A percentile compares a stretch with the other conserved stretches of the same genome.
These are phyloP conservation scores for Aspergillus chevalieri DNA, from an alignment of 2,329 filamentous ascomycete species.

Conservation along the genomic window DNA sequence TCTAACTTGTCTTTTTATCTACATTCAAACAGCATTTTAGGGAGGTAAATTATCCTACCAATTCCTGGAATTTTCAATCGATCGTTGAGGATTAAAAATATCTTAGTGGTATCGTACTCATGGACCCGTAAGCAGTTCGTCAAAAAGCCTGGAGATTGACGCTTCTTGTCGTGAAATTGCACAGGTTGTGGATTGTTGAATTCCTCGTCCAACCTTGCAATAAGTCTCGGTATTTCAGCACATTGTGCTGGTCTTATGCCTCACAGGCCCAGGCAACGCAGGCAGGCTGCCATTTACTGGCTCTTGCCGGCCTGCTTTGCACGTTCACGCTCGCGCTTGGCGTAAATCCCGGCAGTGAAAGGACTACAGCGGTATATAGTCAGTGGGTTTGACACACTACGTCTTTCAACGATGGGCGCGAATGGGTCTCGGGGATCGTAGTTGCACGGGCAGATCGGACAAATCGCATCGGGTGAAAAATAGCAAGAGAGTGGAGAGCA, in stretches of 20 bases:
- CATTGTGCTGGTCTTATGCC: neutral
- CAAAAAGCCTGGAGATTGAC: neutral
- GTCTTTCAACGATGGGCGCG: neutral
- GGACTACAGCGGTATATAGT: slow-evolving; percentile 45
- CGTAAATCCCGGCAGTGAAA: slow-evolving; percentile 89
- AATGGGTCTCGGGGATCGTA: neutral
- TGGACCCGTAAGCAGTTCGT: slow-evolving; percentile 1
- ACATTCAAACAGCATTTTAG: neutral
- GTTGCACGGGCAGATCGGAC: neutral
- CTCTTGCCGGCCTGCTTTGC: slow-evolving; percentile 34
- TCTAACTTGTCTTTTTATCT: neutral
- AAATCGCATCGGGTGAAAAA: neutral
- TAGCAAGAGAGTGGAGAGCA: neutral
- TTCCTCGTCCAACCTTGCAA: slow-evolving; percentile 3
- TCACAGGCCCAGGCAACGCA: neutral
- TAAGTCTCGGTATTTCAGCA: neutral
- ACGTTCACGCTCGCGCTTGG: slow-evolving; percentile 53
- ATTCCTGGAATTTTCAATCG: neutral
- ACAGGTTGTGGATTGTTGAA: slow-evolving; percentile 5
- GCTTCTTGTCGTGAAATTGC: neutral
- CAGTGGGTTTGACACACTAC: slow-evolving; percentile 6
- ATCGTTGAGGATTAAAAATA: slow-evolving; percentile 19
- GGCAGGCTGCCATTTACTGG: slow-evolving; percentile 19
- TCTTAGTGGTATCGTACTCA: neutral
- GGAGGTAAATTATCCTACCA: neutral